Conservation (phyloP, 164 flowering plant genomes). For the Aristolochia contorta region DNA sequence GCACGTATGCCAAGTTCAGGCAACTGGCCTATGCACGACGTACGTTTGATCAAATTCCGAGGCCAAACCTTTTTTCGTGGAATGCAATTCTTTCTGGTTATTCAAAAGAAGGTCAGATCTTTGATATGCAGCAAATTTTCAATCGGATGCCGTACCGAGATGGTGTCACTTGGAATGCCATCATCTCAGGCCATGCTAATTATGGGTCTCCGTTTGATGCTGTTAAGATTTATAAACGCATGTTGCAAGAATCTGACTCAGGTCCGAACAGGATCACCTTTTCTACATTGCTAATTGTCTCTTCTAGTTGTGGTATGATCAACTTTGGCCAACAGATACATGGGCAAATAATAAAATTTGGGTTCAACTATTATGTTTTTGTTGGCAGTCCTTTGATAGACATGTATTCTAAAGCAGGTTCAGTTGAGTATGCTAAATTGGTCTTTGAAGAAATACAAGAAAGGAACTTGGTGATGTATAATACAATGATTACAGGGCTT, state of each 20-base stretch:
- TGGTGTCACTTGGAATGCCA: conserved; percentile 40
- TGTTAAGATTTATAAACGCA: conserved; percentile 13
- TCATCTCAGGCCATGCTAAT: conserved; percentile 21
- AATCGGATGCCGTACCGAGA: conserved; percentile 15
- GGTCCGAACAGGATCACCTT: conserved; percentile 21
- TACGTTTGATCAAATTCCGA: conserved; percentile 57
- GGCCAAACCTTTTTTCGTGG: conserved; percentile 64
- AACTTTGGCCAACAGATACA: conserved; percentile 19
- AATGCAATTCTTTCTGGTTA: conserved; percentile 60
- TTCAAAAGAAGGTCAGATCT: conserved; percentile 36
- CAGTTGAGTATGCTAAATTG: conserved; percentile 32
- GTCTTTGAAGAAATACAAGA: conserved; percentile 37
- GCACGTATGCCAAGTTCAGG: conserved; percentile 29
- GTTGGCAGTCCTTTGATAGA: conserved; percentile 28
- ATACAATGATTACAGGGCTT: conserved; percentile 48
- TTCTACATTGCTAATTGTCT: conserved; percentile 18
- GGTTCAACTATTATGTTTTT: conserved; percentile 17
- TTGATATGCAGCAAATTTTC: conserved; percentile 17
- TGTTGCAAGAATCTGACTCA: conserved; percentile 11
- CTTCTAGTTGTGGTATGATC: conserved; percentile 5
- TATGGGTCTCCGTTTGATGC: conserved; percentile 5
- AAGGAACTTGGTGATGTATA: conserved; percentile 39
- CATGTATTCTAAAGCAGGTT: conserved; percentile 19
- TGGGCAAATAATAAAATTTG: conserved; percentile 21
- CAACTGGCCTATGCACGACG: conserved; percentile 44